Percentiles rank a stretch among this genome's conserved stretches.
These are phyloP conservation scores for Canavalia ensiformis DNA, from an alignment of 306 rosid species.

Conservation along the genomic window DNA sequence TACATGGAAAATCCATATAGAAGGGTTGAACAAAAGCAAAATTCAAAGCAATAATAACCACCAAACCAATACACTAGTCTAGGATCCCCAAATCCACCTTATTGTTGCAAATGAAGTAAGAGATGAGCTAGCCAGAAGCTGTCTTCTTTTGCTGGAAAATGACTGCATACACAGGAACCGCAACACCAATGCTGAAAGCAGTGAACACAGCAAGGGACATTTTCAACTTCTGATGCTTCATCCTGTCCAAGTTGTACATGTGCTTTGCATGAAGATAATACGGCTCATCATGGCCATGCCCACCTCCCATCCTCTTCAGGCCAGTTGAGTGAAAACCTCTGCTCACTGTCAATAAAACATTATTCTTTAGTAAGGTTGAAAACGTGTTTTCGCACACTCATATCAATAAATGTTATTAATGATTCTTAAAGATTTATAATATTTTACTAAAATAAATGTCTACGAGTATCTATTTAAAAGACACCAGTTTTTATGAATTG, in stretches of 20 bases:
- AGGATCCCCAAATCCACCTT: constrained; percentile 46
- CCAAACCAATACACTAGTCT: constrained; percentile 41
- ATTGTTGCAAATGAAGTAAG: constrained; percentile 26
- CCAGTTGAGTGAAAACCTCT: constrained; percentile 61
- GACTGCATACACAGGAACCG: constrained; percentile 61
- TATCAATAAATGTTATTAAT: constrained; percentile 1
- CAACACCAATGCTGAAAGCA: constrained; percentile 66
- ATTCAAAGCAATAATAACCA: constrained; percentile 39
- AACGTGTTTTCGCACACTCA: no score
- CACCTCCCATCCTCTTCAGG: constrained; percentile 63
- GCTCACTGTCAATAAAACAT: constrained; percentile 52
- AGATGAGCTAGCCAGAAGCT: constrained; percentile 55
- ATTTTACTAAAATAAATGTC: neutral
- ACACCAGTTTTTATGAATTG: neutral
- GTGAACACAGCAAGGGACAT: constrained; percentile 63
- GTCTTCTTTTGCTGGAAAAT: constrained; percentile 68
- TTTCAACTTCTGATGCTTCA: constrained; percentile 59
- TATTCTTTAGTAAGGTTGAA: constrained; percentile 10
- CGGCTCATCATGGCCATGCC: constrained; percentile 65
- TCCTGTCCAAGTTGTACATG: constrained; percentile 67
- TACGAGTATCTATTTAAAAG: neutral
- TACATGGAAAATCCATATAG: constrained; percentile 46
- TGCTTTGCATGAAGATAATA: constrained; percentile 58
- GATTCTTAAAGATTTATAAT: neutral
- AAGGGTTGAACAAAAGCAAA: constrained; percentile 47